Evolutionary conservation across 768 basidiomycete species (phyloP), one percentile per base, ranked within the genome.

Genomic region (Pulveroboletus sp.): DNA sequence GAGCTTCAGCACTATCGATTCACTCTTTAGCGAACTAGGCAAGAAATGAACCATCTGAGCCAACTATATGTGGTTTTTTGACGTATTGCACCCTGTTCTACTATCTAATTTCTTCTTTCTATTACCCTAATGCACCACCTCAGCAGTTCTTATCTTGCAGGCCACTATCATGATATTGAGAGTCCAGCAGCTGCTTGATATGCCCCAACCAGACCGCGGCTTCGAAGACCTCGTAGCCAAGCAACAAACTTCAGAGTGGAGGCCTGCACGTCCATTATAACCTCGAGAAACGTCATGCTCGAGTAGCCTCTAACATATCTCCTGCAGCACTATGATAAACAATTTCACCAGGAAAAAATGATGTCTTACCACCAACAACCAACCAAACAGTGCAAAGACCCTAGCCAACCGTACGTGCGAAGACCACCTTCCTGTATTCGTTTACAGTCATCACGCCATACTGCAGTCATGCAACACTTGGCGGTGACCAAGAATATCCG

Each of bases 401-500:
- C 49, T 80, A 64, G 18, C 58, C 62, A 82, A 55, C 36, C 69
- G 51, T 21, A 81, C 51, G 51, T 47, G 28, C 80, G 65, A 15
- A 85, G 64, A 3, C 84, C 83, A 28, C 70, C 69, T 28, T 70
- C 68, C 37, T 73, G 69, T 69, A 87, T 77, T 26, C 71, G 73
- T 40, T 68, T 67, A 59, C 69, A 71, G 47, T 93, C 84, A 57
- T 86, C 85, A 45, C 77, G 73, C 89, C 89, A 91, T 4, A 89
- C 82, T 8, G 90, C 86, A 10, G 73, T 75, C 44, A 82, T 76
- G 64, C 94, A 96, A 69, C 89, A 95, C 61, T 89, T 86, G 7
- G 93, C 93, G 14, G 88, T 87, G 50, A 97, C 86, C 30, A 97
- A 64, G 67, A 97, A 98, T 63, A 98, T 83, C 17, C 95, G 86